Conservation (phyloP, 768 basidiomycete genomes). For the Tricholoma flavovirens region DNA sequence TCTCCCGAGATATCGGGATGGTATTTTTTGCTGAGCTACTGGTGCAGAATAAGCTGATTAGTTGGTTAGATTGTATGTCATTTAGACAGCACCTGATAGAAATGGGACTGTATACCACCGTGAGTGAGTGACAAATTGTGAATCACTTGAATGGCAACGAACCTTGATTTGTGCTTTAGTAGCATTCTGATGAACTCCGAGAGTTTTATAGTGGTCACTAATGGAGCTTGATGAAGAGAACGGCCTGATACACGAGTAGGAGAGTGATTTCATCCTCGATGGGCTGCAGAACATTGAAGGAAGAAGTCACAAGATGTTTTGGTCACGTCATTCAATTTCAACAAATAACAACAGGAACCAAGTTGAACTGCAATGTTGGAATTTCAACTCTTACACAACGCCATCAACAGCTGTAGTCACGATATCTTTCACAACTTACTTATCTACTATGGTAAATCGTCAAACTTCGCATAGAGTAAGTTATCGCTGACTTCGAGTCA, state of each 20-base stretch:
- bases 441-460: too few relatives aligned
- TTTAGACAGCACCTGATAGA: slow-evolving; percentile 29
- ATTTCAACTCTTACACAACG: too few relatives aligned
- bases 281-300: too few relatives aligned
- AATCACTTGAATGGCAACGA: background rate
- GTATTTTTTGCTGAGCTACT: slow-evolving; percentile 39
- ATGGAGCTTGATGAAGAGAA: slow-evolving; percentile 21
- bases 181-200: slow-evolving; percentile 32
- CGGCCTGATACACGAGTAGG: background rate
- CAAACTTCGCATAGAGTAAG: too few relatives aligned
- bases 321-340: too few relatives aligned
- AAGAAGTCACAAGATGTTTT: too few relatives aligned
- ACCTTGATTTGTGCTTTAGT: slow-evolving; percentile 42
- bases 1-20: slow-evolving; percentile 46
- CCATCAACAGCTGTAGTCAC: too few relatives aligned
- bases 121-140: background rate
- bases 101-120: slow-evolving; percentile 29
- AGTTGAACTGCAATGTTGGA: too few relatives aligned
- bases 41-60: background rate
- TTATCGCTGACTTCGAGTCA: too few relatives aligned
- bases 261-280: background rate
- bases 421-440: too few relatives aligned
- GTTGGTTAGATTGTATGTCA: background rate
- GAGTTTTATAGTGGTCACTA: slow-evolving; percentile 33
- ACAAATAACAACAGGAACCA: too few relatives aligned